A percentile compares a stretch with the other conserved stretches of the same genome.
These are phyloP conservation scores for Chalaropsis ovoidea DNA, from an alignment of 2,329 filamentous ascomycete species.

Conservation along the genomic window DNA sequence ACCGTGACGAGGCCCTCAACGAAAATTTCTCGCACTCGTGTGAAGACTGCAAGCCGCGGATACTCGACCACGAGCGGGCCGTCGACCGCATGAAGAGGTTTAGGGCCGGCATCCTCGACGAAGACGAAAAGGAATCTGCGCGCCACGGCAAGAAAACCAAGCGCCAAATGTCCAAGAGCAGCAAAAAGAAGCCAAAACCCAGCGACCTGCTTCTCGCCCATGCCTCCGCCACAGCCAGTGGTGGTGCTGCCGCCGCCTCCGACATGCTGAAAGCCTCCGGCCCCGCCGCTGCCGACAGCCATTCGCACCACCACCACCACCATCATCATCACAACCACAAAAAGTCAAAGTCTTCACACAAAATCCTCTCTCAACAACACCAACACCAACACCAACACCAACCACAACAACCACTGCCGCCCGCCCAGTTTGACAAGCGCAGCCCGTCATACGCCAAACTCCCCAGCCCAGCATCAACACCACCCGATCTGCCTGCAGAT, in stretches of 20 bases:
- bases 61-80: slow-evolving; percentile 63
- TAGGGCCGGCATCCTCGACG: slow-evolving; percentile 46
- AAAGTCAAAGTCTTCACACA: slow-evolving; percentile 72
- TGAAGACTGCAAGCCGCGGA: slow-evolving; percentile 72
- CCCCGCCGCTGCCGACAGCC: not conserved
- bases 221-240: slow-evolving; percentile 29
- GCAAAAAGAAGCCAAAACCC: slow-evolving; percentile 81
- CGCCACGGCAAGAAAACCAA: slow-evolving; percentile 60
- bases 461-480: slow-evolving; percentile 67
- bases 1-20: slow-evolving; percentile 60
- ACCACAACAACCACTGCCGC: slow-evolving; percentile 39
- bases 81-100: slow-evolving; percentile 46
- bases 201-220: slow-evolving; percentile 50
- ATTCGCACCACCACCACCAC: slow-evolving; percentile 36
- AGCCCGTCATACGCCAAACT: slow-evolving; percentile 55
- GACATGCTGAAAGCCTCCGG: not conserved
- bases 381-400: not conserved
- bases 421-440: slow-evolving; percentile 55
- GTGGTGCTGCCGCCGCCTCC: not conserved
- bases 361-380: slow-evolving; percentile 51
- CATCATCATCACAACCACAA: slow-evolving; percentile 47
- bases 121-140: slow-evolving; percentile 37
- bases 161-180: slow-evolving; percentile 64
- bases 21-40: slow-evolving; percentile 72
- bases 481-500: slow-evolving; percentile 54